Percentiles rank a stretch among this genome's conserved stretches.
Evolutionary conservation across 1,139 yeast genomes (phyloP).

Genomic region (Debaryomycetaceae sp.): DNA sequence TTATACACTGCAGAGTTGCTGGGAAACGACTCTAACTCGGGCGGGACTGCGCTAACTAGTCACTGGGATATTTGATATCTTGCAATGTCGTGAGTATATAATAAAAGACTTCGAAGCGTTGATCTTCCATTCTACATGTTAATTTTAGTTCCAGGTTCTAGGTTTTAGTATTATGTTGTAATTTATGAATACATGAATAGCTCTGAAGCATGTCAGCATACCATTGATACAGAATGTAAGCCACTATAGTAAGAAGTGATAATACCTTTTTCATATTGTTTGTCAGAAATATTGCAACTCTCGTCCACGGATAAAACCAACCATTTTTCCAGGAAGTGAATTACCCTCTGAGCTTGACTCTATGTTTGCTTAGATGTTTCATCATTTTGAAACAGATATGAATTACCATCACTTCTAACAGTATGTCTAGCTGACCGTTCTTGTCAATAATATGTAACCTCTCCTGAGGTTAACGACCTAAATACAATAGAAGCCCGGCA

Average conservation of each 20-base stretch:
- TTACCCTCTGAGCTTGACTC: conserved; percentile 88
- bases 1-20: conserved; percentile 76
- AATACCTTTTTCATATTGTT: background rate
- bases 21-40: conserved; percentile 32
- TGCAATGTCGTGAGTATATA: background rate
- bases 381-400: conserved; percentile 43
- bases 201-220: background rate
- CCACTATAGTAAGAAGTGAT: background rate
- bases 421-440: conserved; percentile 11
- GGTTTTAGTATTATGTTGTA: background rate
- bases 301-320: conserved; percentile 42
- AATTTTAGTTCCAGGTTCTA: background rate
- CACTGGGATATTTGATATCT: conserved; percentile 31
- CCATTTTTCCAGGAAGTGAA: conserved; percentile 49
- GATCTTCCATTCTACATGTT: background rate
- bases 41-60: conserved; percentile 32
- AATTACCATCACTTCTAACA: background rate
- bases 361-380: conserved; percentile 78
- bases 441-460: conserved; percentile 18
- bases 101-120: background rate
- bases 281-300: conserved; percentile 39
- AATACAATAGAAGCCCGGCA: conserved; percentile 48
- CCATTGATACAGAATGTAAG: background rate
- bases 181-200: conserved; percentile 1
- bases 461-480: conserved; percentile 16